Base-by-base conservation (phyloP, 345 rosid genomes). In the Cardamine resedifolia region DNA sequence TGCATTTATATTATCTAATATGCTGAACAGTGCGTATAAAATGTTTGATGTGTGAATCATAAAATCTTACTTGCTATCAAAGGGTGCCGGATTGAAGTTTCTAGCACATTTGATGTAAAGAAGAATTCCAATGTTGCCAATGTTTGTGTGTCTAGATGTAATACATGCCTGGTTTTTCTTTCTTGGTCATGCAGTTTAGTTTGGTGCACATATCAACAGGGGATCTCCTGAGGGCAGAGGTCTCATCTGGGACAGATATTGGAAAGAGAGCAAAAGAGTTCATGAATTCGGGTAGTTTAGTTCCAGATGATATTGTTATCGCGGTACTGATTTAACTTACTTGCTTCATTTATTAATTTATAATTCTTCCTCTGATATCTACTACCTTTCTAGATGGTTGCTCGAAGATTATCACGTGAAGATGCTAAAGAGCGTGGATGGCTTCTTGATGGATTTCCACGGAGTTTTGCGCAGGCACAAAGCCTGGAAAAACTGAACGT, bases 391-490 rank as follows among this genome's bases (percentile, higher is more conserved):
- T 57, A 91, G 95, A 88, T 91, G 92, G 91, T 88, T 70, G 79
- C 81, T 3, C 72, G 75, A 55, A 76, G 93, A 59, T 73, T 91
- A 74, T 81, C 91, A 5, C 81, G 70, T 19, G 81, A 85, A 77
- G 98, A 93, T 80, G 91, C 83, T 62, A 86, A 82, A 82, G 80
- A 81, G 68, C 83, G 73, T 15, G 97, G 97, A 47, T 94, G 98
- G 98, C 97, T 91, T 81, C 88, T 90, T 14, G 97, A 94, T 83
- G 98, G 98, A 30, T 90, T 83, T 74, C 98, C 97, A 31, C 70
- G 95, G 73, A 89, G 83, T 80, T 80, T 67, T 68, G 68, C 92
- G 23, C 97, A 94, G 81, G 91, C 95, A 31, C 85, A 89, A 56
- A 86, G 89, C 82, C 82, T 94, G 20, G 91, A 89, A 59, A 84